Base-by-base conservation (phyloP, 441 rosid genomes). In the Arabidopsis lyrata region DNA sequence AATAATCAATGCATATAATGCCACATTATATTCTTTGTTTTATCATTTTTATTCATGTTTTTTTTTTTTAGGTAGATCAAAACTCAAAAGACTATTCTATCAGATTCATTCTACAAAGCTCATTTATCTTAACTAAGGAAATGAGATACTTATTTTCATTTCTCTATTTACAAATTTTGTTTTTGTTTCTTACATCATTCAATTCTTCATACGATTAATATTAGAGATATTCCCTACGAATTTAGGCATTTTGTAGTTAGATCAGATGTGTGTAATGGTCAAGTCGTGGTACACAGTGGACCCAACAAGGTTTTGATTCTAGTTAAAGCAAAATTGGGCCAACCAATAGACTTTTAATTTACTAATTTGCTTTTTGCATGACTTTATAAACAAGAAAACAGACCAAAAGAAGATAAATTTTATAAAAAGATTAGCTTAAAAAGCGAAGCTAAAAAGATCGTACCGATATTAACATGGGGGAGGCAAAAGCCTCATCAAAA, bases 401-500 rank as follows among this genome's bases (percentile, higher is more conserved):
- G 41, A 80, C 70, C 76, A 72, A 72, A 75, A 71, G 55, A 36
- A 38, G 64, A 62, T 63, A 60, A 13, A 34, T 59, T 34, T 50
- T 16, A 7, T 0, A 11, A 48, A 38, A 67, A 32, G 38, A 78
- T 68, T 75, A 63, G 67, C 42, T 47, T 58, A 47, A 60, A 78
- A 52, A 69, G 76, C 61, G 67, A 76, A 47, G 42, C 64, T 75
- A 63, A 52, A 74, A 52, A 74, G 63, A 59, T 71, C 69, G 80
- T 72, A 77, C 80, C 69, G 49, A 59, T 54, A 63, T 47, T 80
- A 81, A 78, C 66, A 77, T 70, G 76, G 83, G 78, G 83, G 83
- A 76, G 83, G 83, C 88, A 84, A 68, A 66, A 77, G 82, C 83
- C 83, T 82, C 80, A 45, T 87, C 87, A 84, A 80, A 82, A 83